Conservation (phyloP, 2,329 filamentous ascomycete genomes). For the Emergomyces orientalis region DNA sequence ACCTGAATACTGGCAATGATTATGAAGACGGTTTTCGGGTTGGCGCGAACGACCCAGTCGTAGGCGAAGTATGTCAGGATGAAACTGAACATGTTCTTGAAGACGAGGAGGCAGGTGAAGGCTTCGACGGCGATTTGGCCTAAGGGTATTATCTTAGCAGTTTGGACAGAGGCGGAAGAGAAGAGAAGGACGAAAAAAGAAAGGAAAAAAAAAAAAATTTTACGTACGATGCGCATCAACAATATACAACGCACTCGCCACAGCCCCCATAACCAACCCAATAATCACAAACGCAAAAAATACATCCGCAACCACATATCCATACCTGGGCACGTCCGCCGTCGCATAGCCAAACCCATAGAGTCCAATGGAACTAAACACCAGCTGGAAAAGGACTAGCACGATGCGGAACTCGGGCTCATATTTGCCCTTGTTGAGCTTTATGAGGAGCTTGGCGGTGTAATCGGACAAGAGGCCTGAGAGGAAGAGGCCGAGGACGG, state of each 20-base stretch:
- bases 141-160: constrained; percentile 25
- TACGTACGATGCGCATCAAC: constrained; percentile 79
- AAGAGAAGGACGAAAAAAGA: not conserved
- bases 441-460: constrained; percentile 60
- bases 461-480: constrained; percentile 66
- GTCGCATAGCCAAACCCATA: constrained; percentile 77
- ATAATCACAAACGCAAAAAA: constrained; percentile 79
- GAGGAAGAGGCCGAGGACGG: constrained; percentile 66
- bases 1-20: constrained; percentile 69
- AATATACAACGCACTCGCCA: constrained; percentile 76
- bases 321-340: constrained; percentile 51
- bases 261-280: constrained; percentile 86
- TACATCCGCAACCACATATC: constrained; percentile 64
- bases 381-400: constrained; percentile 70
- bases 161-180: not conserved
- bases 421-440: constrained; percentile 68
- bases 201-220: constrained; percentile 7
- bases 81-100: constrained; percentile 93
- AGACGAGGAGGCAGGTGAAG: constrained; percentile 81
- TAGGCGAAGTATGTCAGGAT: constrained; percentile 75
- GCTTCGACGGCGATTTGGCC: constrained; percentile 75
- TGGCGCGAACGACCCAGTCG: constrained; percentile 61
- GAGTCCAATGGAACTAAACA: constrained; percentile 67
- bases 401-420: constrained; percentile 86
- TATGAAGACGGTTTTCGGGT: constrained; percentile 55